phyloP scores from a whole-genome alignment of 2,329 filamentous ascomycete species.

The Trichophyton schoenleinii region DNA sequence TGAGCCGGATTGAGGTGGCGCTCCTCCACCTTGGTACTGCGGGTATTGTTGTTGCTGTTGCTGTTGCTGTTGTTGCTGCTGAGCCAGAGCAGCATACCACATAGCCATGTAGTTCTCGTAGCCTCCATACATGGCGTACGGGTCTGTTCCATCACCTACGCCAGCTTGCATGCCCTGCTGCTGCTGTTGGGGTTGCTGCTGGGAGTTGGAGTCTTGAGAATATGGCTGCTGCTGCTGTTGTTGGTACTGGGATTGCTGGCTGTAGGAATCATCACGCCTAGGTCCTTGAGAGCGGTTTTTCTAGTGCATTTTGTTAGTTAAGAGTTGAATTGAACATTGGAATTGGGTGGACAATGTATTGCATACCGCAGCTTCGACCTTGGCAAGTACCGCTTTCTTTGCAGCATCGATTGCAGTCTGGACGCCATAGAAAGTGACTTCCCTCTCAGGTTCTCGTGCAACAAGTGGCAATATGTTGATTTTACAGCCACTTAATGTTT shows the following conservation, averaged over 20 bases:
- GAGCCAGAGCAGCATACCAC: constrained; percentile 61
- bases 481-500: constrained; percentile 75
- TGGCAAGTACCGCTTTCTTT: constrained; percentile 77
- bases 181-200: constrained; percentile 39
- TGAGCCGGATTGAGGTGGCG: constrained; percentile 15
- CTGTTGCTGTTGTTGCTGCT: constrained; percentile 41
- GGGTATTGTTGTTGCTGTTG: constrained; percentile 16
- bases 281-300: constrained; percentile 25
- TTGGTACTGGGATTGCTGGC: constrained; percentile 37
- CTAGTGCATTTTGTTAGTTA: constrained; percentile 20
- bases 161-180: constrained; percentile 39
- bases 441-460: constrained; percentile 65
- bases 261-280: constrained; percentile 21
- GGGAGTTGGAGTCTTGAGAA: background rate
- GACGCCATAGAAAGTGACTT: constrained; percentile 73
- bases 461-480: constrained; percentile 78
- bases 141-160: constrained; percentile 44
- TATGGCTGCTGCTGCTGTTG: constrained; percentile 23
- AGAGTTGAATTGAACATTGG: background rate
- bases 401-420: constrained; percentile 66
- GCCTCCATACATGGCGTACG: constrained; percentile 70
- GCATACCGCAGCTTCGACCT: constrained; percentile 71
- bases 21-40: constrained; percentile 25
- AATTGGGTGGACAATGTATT: background rate
- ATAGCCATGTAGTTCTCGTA: constrained; percentile 69